Base-by-base conservation (phyloP, 1,284 basidiomycete genomes). In the Moesziomyces parantarcticus region DNA sequence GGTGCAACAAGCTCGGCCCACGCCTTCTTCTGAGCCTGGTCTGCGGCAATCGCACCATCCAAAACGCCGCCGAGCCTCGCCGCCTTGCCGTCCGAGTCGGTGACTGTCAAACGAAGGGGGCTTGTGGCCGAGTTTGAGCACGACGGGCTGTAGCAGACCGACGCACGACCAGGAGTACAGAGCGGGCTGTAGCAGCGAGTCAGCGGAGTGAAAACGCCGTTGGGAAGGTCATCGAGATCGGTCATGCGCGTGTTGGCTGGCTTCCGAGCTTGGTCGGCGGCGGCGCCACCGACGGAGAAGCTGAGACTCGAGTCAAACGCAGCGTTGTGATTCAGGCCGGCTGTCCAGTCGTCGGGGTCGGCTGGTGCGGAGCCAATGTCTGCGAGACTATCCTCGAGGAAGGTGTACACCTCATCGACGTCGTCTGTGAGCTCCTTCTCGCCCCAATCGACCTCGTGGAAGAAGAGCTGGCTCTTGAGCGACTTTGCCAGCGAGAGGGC, bases 171-270 rank as follows among this genome's bases (percentile, higher is more conserved):
- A 29, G 79, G 49, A 89, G 89, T 84, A 85, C 97, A 99, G 41
- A 97, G 98, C 11, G 97, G 94, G 44, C 94, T 97, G 86, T 99
- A 99, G 85, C 97, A 99, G 80, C 95, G 93, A 0, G 95, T 96
- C 65, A 99, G 87, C 22, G 98, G 88, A 1, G 95, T 98, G 84
- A 99, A 97, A 11, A 99, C 94, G 40, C 97, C 97, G 1, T 92
- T 91, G 0, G 97, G 97, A 58, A 97, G 85, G 21, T 91, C 87
- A 47, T 86, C 87, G 87, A 88, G 78, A 89, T 87, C 40, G 90
- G 92, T 85, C 91, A 49, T 45, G 0, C 60, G 45, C 6, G 53
- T 22, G 16, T 44, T 52, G 2, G 55, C 53, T 0, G 67, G 39
- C 26, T 66, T 52, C 40, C 64, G 46, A 55, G 56, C 50, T 25